A percentile compares a stretch with the other conserved stretches of the same genome.
Conservation (phyloP, 2,329 filamentous ascomycete species). For the Arthrobotrys conoides region DNA sequence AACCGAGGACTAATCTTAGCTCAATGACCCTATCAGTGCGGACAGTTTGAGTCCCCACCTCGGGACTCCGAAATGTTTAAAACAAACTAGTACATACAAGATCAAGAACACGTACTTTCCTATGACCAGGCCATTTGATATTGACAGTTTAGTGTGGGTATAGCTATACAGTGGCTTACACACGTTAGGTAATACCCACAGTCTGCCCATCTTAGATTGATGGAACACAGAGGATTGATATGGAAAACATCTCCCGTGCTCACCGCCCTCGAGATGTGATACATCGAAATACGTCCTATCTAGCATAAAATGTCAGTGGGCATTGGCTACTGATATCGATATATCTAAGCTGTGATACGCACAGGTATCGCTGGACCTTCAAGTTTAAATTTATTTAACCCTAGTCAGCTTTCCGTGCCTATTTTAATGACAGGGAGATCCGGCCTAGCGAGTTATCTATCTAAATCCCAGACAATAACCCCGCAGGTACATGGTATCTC, state of each 20-base stretch:
- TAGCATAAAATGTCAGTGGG: not conserved
- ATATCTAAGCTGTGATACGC: not conserved
- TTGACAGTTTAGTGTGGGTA: too few relatives aligned
- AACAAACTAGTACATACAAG: not conserved
- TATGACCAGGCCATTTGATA: not conserved
- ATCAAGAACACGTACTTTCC: too few relatives aligned
- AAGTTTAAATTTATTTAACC: not conserved
- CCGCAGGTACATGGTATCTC: not conserved
- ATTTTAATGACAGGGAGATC: not conserved
- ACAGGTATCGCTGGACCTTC: not conserved
- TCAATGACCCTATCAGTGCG: not conserved
- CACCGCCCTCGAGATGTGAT: not conserved
- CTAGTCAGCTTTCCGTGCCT: not conserved
- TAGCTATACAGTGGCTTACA: not conserved
- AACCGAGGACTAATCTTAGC: not conserved
- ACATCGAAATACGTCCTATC: not conserved
- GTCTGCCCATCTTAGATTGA: not conserved
- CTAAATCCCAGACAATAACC: not conserved
- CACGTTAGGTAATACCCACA: not conserved
- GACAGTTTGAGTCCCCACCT: constrained; percentile 14
- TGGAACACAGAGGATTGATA: not conserved
- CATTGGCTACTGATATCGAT: too few relatives aligned
- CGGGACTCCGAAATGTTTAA: constrained; percentile 1
- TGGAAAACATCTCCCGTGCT: not conserved
- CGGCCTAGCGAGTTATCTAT: not conserved